These are phyloP conservation scores for Calonectria naviculata DNA, from an alignment of 2,329 filamentous ascomycete species.

Conservation along the genomic window DNA sequence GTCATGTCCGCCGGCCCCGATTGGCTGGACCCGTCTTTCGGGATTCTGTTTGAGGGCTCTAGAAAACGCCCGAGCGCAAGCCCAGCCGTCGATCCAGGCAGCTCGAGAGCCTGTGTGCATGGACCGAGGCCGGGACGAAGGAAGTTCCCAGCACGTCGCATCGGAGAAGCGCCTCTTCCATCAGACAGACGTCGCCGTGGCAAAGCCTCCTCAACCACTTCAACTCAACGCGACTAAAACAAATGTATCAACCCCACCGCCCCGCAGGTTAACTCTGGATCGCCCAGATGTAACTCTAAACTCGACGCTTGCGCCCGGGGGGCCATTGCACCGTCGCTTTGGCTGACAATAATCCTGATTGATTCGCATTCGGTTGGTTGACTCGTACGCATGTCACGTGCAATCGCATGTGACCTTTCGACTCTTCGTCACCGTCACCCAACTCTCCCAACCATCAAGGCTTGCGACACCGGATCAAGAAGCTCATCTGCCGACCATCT, in stretches of 20 bases:
- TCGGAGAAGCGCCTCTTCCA: not conserved
- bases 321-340: constrained; percentile 4
- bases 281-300: constrained; percentile 20
- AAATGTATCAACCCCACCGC: constrained; percentile 3
- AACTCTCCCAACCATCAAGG: not conserved
- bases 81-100: constrained; percentile 17
- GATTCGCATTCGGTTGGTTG: not conserved
- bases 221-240: constrained; percentile 2
- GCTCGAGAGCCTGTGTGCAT: constrained; percentile 1
- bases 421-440: not conserved
- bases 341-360: constrained; percentile 3
- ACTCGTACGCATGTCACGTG: not conserved
- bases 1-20: constrained; percentile 18
- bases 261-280: constrained; percentile 11
- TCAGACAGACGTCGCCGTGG: not conserved
- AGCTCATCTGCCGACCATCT: not conserved
- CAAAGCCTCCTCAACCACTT: not conserved
- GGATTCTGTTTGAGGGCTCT: constrained; percentile 16
- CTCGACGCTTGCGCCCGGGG: constrained; percentile 10
- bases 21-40: constrained; percentile 27
- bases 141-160: not conserved
- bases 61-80: constrained; percentile 18
- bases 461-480: constrained; percentile 4
- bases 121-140: not conserved
- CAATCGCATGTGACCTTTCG: not conserved